These are phyloP conservation scores for Scheffersomyces segobiensis DNA, from an alignment of 1,139 yeast species.

Conservation along the genomic window DNA sequence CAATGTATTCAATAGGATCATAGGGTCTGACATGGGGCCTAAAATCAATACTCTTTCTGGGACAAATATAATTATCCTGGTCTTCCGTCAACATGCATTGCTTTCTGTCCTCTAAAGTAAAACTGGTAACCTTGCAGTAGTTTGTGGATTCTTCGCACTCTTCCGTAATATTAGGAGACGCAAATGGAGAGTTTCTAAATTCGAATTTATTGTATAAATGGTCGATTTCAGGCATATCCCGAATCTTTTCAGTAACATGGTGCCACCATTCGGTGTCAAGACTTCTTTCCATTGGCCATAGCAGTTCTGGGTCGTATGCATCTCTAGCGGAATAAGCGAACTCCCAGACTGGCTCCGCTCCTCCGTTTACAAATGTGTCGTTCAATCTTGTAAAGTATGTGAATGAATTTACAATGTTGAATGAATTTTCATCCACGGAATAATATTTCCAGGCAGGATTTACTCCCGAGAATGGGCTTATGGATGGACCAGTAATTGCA, in stretches of 20 bases:
- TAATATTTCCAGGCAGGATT: slow-evolving; percentile 38
- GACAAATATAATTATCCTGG: slow-evolving; percentile 20
- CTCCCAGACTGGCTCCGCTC: slow-evolving; percentile 32
- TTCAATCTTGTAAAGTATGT: slow-evolving; percentile 31
- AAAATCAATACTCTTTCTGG: background rate
- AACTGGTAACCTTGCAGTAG: slow-evolving; percentile 25
- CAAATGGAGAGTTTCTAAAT: slow-evolving; percentile 11
- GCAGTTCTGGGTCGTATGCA: slow-evolving; percentile 25
- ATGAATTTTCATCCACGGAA: slow-evolving; percentile 28
- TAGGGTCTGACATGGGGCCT: background rate
- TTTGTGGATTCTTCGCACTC: slow-evolving; percentile 16
- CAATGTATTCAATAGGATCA: background rate
- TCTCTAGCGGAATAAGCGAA: slow-evolving; percentile 32
- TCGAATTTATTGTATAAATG: slow-evolving; percentile 14
- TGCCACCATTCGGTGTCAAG: slow-evolving; percentile 33
- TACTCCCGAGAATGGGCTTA: slow-evolving; percentile 27
- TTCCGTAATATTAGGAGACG: background rate
- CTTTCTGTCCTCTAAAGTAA: slow-evolving; percentile 21
- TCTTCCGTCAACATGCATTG: slow-evolving; percentile 26
- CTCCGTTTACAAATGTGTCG: slow-evolving; percentile 27
- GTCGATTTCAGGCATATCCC: slow-evolving; percentile 14
- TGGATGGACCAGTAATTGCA: slow-evolving; percentile 33
- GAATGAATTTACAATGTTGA: slow-evolving; percentile 28
- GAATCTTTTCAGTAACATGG: slow-evolving; percentile 7
- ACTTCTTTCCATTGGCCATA: slow-evolving; percentile 26